Conservation (phyloP, 2,329 filamentous ascomycete genomes). For the Ascochyta rabiei region DNA sequence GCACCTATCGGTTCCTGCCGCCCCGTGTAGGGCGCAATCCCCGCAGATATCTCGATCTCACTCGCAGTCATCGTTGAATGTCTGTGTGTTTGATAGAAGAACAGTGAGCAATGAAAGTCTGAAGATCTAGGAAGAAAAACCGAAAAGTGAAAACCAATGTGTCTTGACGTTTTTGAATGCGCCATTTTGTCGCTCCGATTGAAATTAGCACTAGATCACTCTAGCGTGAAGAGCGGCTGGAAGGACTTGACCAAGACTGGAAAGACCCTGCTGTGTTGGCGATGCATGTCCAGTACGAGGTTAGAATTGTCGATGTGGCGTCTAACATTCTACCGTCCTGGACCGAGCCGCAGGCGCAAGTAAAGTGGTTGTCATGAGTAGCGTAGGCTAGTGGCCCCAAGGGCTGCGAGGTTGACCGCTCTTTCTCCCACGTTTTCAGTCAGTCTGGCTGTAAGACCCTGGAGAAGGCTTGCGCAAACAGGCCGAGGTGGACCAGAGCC, state of each 20-base stretch:
- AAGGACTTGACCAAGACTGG: constrained; percentile 6
- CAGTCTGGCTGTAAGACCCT: not conserved
- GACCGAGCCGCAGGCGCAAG: constrained; percentile 16
- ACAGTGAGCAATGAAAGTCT: not conserved
- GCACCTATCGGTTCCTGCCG: constrained; percentile 7
- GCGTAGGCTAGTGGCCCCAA: constrained; percentile 8
- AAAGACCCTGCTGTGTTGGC: constrained; percentile 14
- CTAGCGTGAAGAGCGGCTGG: constrained; percentile 1
- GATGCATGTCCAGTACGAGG: constrained; percentile 8
- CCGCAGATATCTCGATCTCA: not conserved
- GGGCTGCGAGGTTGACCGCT: constrained; percentile 8
- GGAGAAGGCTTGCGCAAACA: constrained; percentile 2
- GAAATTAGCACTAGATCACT: not conserved
- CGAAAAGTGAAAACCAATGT: not conserved
- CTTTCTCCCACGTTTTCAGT: not conserved
- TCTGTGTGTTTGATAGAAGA: not conserved
- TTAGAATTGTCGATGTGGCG: constrained; percentile 5
- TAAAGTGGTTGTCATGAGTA: constrained; percentile 4
- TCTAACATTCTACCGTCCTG: constrained; percentile 11
- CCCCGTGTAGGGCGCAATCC: not conserved
- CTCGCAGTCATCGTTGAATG: not conserved
- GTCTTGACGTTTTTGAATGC: not conserved
- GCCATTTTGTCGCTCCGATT: constrained; percentile 10
- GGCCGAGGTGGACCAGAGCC: constrained; percentile 5
- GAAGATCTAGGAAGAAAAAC: not conserved